These are phyloP conservation scores for Paramecium tetraurelia DNA, from an alignment of 73 alveolate species.

Conservation along the genomic window DNA sequence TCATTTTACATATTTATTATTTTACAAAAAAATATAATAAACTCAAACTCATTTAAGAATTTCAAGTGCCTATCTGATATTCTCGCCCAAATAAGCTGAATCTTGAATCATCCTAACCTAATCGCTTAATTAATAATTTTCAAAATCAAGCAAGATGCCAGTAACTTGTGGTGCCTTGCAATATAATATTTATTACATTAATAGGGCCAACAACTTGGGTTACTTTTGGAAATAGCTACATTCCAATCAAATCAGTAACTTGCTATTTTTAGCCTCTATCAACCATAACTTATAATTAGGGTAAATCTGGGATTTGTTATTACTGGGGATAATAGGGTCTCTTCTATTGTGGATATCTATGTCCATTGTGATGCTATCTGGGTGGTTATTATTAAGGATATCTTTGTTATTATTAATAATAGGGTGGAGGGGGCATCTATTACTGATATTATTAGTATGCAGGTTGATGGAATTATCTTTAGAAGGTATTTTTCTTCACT, in stretches of 20 bases:
- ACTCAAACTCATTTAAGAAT: conserved; percentile 2
- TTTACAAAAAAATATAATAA: neutral
- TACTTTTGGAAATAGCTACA: conserved; percentile 3
- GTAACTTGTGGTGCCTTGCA: conserved; percentile 23
- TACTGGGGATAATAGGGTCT: neutral
- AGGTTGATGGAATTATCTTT: neutral
- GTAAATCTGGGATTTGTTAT: neutral
- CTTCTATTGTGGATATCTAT: neutral
- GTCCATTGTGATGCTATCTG: neutral
- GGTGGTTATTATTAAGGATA: neutral
- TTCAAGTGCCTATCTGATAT: conserved; percentile 34
- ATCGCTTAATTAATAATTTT: neutral
- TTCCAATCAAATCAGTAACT: neutral
- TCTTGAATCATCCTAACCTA: neutral
- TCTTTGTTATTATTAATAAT: neutral
- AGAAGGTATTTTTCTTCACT: neutral
- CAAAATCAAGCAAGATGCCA: conserved; percentile 34
- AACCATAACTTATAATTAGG: neutral
- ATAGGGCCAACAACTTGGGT: conserved; percentile 13
- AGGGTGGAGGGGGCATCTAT: neutral
- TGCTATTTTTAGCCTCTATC: neutral
- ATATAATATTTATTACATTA: neutral
- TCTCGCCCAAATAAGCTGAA: neutral
- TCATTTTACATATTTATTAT: conserved; percentile 2
- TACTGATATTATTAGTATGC: neutral